A percentile compares a stretch with the other conserved stretches of the same genome.
These are phyloP conservation scores for Cystofilobasidium capitatum DNA, from an alignment of 768 basidiomycete species.

Conservation along the genomic window DNA sequence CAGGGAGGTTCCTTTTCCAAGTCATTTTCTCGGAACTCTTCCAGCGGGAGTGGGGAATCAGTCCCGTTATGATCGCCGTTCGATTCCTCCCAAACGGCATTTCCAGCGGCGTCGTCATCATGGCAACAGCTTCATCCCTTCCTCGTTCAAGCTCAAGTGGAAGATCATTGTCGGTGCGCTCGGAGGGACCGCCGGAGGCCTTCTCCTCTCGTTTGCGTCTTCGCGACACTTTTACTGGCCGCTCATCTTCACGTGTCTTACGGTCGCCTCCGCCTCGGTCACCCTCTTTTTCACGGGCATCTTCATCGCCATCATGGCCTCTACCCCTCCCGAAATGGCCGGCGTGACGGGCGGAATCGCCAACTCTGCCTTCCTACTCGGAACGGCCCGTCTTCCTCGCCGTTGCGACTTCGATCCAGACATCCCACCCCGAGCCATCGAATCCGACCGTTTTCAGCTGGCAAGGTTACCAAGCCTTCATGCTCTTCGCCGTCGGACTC, in stretches of 20 bases:
- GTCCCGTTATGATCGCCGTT: conserved; percentile 11
- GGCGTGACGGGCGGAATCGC: conserved; percentile 27
- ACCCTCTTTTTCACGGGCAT: neutral
- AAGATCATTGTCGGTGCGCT: neutral
- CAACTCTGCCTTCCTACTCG: neutral
- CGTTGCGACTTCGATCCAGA: neutral
- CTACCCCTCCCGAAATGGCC: conserved; percentile 29
- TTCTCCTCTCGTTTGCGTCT: conserved; percentile 7
- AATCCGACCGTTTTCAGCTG: neutral
- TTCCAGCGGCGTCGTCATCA: neutral
- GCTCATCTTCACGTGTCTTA: neutral
- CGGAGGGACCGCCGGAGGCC: neutral
- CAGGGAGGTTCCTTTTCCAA: neutral
- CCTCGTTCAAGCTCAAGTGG: neutral
- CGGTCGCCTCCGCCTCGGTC: conserved; percentile 4
- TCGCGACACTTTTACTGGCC: neutral
- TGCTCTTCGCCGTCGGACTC: neutral
- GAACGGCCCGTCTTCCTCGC: neutral
- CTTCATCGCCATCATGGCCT: conserved; percentile 7
- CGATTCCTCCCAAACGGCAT: conserved; percentile 10
- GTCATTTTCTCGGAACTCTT: conserved; percentile 9
- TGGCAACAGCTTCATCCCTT: neutral
- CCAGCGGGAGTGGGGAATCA: conserved; percentile 2
- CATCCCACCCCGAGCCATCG: neutral
- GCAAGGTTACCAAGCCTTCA: neutral